phyloP scores from a whole-genome alignment of 805 yeast species.

The Wickerhamiella musiphila region DNA sequence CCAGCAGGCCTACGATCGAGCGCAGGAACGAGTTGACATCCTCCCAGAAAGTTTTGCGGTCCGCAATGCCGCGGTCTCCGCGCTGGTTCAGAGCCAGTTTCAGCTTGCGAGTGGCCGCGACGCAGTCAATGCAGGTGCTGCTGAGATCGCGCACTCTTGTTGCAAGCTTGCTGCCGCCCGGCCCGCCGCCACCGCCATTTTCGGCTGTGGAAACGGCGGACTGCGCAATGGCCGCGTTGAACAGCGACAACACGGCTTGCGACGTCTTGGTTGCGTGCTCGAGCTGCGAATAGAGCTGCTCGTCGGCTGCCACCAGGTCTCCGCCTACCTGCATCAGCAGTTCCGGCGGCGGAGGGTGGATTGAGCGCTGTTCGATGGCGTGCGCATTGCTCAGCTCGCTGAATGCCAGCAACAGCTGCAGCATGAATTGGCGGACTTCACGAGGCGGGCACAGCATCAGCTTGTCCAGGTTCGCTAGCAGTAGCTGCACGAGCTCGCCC shows the following conservation, averaged over 20 bases:
- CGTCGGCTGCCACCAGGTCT: constrained; percentile 36
- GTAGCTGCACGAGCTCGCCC: no score
- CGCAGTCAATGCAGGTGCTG: constrained; percentile 56
- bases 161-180: constrained; percentile 45
- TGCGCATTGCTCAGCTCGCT: constrained; percentile 13
- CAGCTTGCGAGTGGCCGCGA: constrained; percentile 62
- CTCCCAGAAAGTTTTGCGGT: constrained; percentile 62
- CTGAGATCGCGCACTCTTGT: constrained; percentile 61
- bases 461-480: no score
- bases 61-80: constrained; percentile 30
- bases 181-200: constrained; percentile 23
- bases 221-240: constrained; percentile 12
- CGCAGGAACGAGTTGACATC: constrained; percentile 68
- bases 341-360: constrained; percentile 1
- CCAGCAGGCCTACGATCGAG: constrained; percentile 70
- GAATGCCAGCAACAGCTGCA: constrained; percentile 5
- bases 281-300: constrained; percentile 46
- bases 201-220: constrained; percentile 14
- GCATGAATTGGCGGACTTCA: constrained; percentile 2
- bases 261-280: constrained; percentile 38
- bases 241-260: constrained; percentile 11
- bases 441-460: constrained; percentile 6
- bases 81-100: constrained; percentile 36
- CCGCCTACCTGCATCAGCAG: background rate
- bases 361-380: constrained; percentile 4